phyloP scores from a whole-genome alignment of 2,329 filamentous ascomycete species.

The Verticillium zaregamsianum region DNA sequence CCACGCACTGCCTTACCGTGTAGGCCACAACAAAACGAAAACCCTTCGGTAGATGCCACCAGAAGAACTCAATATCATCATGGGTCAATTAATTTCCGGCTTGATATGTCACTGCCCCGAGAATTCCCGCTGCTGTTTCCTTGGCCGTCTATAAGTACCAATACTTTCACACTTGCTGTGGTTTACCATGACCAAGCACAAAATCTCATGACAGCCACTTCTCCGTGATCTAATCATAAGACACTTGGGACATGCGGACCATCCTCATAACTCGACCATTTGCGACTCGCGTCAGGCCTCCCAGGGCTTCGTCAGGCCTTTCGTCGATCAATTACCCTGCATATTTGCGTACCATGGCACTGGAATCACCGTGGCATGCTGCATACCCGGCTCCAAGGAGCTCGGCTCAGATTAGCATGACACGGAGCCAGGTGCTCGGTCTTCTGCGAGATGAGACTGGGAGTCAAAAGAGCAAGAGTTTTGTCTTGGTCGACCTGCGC shows the following conservation, averaged over 20 bases:
- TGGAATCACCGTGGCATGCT: constrained; percentile 29
- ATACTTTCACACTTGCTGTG: too few species aligned
- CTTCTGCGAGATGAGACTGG: constrained; percentile 23
- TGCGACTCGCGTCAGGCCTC: too few species aligned
- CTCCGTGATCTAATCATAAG: too few species aligned
- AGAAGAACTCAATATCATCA: background rate
- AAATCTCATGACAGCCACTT: too few species aligned
- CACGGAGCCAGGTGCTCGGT: constrained; percentile 28
- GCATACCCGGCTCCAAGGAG: constrained; percentile 30
- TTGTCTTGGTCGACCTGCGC: constrained; percentile 42
- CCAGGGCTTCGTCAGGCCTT: too few species aligned
- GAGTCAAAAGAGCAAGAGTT: constrained; percentile 21
- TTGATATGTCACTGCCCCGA: background rate
- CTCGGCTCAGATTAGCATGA: constrained; percentile 18
- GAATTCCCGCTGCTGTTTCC: background rate
- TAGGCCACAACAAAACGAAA: background rate
- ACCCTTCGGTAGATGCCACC: too few species aligned
- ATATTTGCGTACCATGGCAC: background rate
- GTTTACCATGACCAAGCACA: too few species aligned
- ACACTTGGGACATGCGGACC: too few species aligned
- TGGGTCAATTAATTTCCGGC: background rate
- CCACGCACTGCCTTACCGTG: too few species aligned
- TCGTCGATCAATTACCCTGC: too few species aligned
- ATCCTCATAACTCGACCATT: too few species aligned
- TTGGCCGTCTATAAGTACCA: background rate